Evolutionary conservation across 768 basidiomycete genomes (phyloP), one percentile per base, ranked within the genome.

Genomic region (Boletus reticulatus): DNA sequence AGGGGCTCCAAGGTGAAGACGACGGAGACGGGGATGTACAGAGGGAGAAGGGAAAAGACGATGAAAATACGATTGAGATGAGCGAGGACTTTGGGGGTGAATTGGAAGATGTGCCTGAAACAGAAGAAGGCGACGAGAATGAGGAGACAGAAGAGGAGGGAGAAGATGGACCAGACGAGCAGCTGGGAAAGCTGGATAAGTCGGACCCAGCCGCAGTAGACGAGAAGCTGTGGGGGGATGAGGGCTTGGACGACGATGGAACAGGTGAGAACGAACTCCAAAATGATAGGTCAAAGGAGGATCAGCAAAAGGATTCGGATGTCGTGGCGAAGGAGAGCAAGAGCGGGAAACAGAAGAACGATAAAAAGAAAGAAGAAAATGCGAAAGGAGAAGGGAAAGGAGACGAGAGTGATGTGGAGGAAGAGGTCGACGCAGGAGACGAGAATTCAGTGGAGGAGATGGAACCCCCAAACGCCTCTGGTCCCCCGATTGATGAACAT

Each of bases 191-290:
- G 48, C 74, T 98, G 32, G 93, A 96, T 72, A 81, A 85, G 3
- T 76, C 81, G 17, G 96, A 98, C 73, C 88, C 92, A 10, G 79
- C 84, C 24, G 86, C 87, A 0, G 82, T 97, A 16, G 96, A 98
- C 66, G 96, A 99, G 75, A 98, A 98, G 75, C 76, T 99, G 61
- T 98, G 97, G 96, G 94, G 90, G 19, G 91, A 95, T 59, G 88
- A 96, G 62, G 71, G 77, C 48, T 82, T 82, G 13, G 78, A 83
- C 5, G 77, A 81, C 27, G 78, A 84, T n/a, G 46, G 51, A 48
- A 66, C 78, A 14, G 73, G 79, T 20, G 70, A 77, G n/a, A 72
- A 83, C 44, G 83, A 85, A 67, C 74, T 80, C 22, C 75, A 84
- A 52, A 74, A 89, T 58, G 85, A 90, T 58, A 81, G 78, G 61